Conservation (phyloP, 2,329 filamentous ascomycete genomes). For the Coleophoma cylindrospora region DNA sequence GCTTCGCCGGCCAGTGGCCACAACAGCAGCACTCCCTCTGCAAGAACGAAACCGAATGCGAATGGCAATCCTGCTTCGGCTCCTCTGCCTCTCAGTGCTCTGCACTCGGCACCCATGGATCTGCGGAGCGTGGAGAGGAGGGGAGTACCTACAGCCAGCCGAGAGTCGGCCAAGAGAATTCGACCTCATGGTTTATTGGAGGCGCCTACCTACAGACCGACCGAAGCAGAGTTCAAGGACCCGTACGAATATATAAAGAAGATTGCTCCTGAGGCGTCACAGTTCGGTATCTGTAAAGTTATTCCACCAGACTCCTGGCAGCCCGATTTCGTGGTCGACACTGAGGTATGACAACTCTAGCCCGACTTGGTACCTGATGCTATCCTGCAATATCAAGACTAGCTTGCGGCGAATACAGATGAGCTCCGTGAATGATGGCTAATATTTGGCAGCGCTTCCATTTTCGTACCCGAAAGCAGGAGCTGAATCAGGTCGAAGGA, state of each 20-base stretch:
- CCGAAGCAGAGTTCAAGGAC: conserved; percentile 90
- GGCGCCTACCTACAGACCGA: conserved; percentile 85
- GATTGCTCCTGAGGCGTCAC: conserved; percentile 77
- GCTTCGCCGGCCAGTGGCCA: conserved; percentile 23
- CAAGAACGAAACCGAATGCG: conserved; percentile 19
- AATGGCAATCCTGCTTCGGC: conserved; percentile 25
- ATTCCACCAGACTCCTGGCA: conserved; percentile 93
- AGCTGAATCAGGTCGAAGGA: conserved; percentile 96
- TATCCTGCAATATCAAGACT: too few relatives aligned
- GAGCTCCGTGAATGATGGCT: conserved; percentile 17
- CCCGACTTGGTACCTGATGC: too few relatives aligned
- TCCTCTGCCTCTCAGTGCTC: conserved; percentile 26
- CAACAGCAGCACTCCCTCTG: conserved; percentile 15
- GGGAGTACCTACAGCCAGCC: conserved; percentile 71
- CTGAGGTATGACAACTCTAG: conserved; percentile 59
- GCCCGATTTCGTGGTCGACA: conserved; percentile 92
- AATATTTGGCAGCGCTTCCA: conserved; percentile 71
- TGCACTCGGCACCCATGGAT: conserved; percentile 58
- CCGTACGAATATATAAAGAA: conserved; percentile 91
- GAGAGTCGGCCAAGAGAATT: conserved; percentile 71
- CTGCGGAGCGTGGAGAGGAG: conserved; percentile 87
- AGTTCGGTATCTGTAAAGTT: conserved; percentile 93
- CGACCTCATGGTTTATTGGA: conserved; percentile 83
- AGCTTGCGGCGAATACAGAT: background rate
- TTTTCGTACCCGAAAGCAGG: conserved; percentile 92